Evolutionary conservation across 2,329 filamentous ascomycete species (phyloP), one percentile per base, ranked within the genome.

Genomic region (Neocucurbitaria cava): DNA sequence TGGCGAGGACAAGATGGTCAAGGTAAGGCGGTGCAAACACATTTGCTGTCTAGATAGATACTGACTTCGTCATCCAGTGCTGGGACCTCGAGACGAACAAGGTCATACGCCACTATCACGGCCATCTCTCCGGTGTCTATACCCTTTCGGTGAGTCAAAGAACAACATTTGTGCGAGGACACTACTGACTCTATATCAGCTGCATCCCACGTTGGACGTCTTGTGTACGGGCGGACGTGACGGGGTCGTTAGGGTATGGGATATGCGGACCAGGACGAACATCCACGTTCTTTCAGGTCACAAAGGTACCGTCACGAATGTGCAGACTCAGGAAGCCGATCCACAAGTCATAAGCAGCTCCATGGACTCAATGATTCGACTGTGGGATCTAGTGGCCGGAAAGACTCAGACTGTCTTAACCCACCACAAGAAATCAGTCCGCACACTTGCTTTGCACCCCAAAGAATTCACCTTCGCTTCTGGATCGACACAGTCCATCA

Each of bases 31-130:
- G 2, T 15, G 18, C 21, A 26, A 23, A 8, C 21, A n/a, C 13
- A 28, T 11, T 23, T 39, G 36, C 40, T 24, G 8, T n/a, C n/a
- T 11, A 30, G 40, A 26, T 23, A n/a, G 21, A 28, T n/a, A 5
- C 23, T 42, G 24, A 42, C 40, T n/a, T 17, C 23, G 4, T 13
- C 3, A 18, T 28, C 13, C 13, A 42, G 41, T 99, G 95, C 79
- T 99, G 95, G 95, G 95, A 99, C 79, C 80, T 99, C 62, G 95
- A 99, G 77, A 97, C 94, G n/a, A 99, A 99, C 81, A 97, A 97
- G 77, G 95, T 99, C 24, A 72, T 72, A 6, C 66, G 67, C 41
- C 92, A 97, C 77, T 99, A 98, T 76, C 95, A 99, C 75, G 96
- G 96, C 17, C 95, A 99, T 78, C 81, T 99, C 20, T 96, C 91